A percentile compares a stretch with the other conserved stretches of the same genome.
Conservation (phyloP, 192 early-diverging fungal species). For the Entomortierella beljakovae region DNA sequence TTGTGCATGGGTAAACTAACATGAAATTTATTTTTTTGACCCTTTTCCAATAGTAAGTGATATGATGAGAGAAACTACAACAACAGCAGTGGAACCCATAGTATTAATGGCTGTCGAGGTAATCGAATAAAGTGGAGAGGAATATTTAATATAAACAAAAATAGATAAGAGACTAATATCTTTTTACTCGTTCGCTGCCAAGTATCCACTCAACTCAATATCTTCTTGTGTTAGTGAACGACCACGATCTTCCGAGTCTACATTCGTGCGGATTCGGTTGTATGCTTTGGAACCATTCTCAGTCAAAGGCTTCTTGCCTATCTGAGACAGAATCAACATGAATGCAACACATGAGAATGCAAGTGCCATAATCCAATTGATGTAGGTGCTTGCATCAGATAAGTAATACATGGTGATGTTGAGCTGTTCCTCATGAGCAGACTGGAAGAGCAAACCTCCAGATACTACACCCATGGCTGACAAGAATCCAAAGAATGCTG, state of each 20-base stretch:
- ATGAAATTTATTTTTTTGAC: no score
- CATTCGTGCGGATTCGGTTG: conserved; percentile 34
- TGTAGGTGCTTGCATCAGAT: conserved; percentile 52
- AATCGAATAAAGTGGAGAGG: no score
- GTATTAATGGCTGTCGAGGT: no score
- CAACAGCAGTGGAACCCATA: no score
- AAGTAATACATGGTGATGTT: conserved; percentile 49
- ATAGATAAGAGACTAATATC: background rate
- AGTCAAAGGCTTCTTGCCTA: conserved; percentile 30
- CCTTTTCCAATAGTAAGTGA: no score
- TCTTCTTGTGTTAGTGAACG: conserved; percentile 17
- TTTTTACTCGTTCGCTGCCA: conserved; percentile 26
- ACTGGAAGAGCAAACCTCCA: conserved; percentile 54
- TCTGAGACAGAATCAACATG: conserved; percentile 36
- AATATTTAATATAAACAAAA: background rate
- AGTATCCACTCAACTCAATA: conserved; percentile 48
- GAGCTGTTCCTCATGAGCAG: conserved; percentile 54
- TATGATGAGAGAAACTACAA: no score
- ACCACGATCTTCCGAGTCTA: conserved; percentile 24
- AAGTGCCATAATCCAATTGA: conserved; percentile 54
- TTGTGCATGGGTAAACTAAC: no score
- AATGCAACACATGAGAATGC: conserved; percentile 49
- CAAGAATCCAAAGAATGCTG: conserved; percentile 54
- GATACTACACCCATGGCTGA: conserved; percentile 47
- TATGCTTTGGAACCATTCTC: conserved; percentile 13